Conservation (phyloP, 768 basidiomycete genomes). For the Tremella yokohamensis region DNA sequence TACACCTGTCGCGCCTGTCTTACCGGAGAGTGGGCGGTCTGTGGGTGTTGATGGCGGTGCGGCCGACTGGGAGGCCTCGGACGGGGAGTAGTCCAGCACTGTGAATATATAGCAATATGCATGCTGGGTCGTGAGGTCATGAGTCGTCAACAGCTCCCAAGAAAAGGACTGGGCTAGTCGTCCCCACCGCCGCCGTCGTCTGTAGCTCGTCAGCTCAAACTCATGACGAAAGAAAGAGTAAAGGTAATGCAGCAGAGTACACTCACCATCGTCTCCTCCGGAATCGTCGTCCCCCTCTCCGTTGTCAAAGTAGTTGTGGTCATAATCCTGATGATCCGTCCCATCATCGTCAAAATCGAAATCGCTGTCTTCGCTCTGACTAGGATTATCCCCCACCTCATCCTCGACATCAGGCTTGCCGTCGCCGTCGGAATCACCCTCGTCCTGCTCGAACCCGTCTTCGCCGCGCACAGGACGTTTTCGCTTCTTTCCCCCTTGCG, state of each 20-base stretch:
- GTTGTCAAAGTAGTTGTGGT: conserved; percentile 48
- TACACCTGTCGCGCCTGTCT: conserved; percentile 3
- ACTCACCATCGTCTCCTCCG: conserved; percentile 40
- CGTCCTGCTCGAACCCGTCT: conserved; percentile 2
- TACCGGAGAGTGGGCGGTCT: not conserved
- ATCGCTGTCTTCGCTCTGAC: conserved; percentile 27
- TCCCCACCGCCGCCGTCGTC: not conserved
- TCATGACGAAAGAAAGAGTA: not conserved
- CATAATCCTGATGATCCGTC: conserved; percentile 44
- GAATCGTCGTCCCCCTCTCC: conserved; percentile 46
- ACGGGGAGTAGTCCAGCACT: not conserved
- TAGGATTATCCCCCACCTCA: conserved; percentile 18
- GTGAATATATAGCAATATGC: not conserved
- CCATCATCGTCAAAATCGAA: conserved; percentile 38
- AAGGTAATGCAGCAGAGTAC: not conserved
- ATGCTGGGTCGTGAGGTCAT: not conserved
- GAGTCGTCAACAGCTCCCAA: not conserved
- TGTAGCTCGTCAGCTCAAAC: not conserved
- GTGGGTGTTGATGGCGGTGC: not conserved
- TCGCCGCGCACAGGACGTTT: conserved; percentile 2
- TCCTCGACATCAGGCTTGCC: conserved; percentile 27
- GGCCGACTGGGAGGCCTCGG: not conserved
- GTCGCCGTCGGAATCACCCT: conserved; percentile 7
- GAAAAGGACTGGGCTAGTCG: not conserved
- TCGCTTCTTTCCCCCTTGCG: conserved; percentile 11